Conservation (phyloP, 2,329 filamentous ascomycete genomes). For the Fusarium tupiense region DNA sequence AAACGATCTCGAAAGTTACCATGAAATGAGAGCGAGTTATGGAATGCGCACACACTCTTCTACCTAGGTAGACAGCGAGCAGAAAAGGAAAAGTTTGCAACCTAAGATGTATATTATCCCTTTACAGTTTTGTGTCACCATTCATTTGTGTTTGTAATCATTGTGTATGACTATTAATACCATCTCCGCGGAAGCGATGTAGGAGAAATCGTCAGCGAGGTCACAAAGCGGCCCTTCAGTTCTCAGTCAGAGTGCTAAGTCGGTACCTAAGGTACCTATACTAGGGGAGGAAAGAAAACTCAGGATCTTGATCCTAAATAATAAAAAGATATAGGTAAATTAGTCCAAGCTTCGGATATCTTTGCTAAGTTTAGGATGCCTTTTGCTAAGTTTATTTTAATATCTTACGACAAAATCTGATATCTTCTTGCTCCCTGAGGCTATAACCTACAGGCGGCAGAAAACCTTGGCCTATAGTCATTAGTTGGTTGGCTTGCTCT, state of each 20-base stretch:
- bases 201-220: not conserved
- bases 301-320: not conserved
- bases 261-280: not conserved
- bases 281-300: not conserved
- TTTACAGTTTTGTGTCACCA: not conserved
- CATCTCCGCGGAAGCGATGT: constrained; percentile 16
- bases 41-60: not conserved
- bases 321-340: not conserved
- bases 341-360: not conserved
- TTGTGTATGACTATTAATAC: not conserved
- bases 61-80: not conserved
- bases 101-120: not conserved
- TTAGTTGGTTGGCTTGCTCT: not conserved
- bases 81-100: not conserved
- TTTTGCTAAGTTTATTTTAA: not conserved
- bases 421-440: not conserved
- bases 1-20: not conserved
- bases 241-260: not conserved
- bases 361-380: not conserved
- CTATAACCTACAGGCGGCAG: not conserved
- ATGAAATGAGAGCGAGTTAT: constrained; percentile 14
- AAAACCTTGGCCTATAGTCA: not conserved
- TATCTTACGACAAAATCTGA: not conserved
- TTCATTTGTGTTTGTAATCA: constrained; percentile 4
- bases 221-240: not conserved